These are phyloP conservation scores for Reutealis trisperma DNA, from an alignment of 345 rosid species.

Conservation along the genomic window DNA sequence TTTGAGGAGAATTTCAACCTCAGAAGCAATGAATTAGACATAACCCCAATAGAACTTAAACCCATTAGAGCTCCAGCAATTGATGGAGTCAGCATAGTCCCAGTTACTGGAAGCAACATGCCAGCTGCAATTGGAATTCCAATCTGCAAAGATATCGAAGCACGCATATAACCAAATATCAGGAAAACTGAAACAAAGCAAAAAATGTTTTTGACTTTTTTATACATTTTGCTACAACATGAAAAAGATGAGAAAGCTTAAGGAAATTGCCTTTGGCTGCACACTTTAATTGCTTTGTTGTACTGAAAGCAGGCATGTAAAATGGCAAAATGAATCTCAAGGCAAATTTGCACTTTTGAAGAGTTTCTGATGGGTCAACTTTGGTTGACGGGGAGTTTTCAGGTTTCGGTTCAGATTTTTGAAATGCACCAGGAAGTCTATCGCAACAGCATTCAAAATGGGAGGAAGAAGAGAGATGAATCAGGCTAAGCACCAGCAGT, in stretches of 20 bases:
- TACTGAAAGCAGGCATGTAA: not conserved
- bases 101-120: constrained; percentile 72
- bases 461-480: not conserved
- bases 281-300: not conserved
- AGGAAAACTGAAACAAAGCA: too few relatives aligned
- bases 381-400: not conserved
- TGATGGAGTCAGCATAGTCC: constrained; percentile 90
- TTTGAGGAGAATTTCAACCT: constrained; percentile 61
- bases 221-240: not conserved
- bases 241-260: not conserved
- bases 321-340: too few relatives aligned
- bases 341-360: too few relatives aligned
- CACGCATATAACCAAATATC: not conserved
- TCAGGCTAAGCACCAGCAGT: too few relatives aligned
- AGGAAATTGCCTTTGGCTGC: not conserved
- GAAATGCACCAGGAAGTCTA: not conserved
- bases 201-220: not conserved
- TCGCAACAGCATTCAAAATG: not conserved
- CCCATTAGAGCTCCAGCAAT: constrained; percentile 98
- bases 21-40: constrained; percentile 83
- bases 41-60: constrained; percentile 89
- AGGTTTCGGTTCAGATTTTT: not conserved
- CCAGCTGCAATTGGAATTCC: constrained; percentile 98
- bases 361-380: not conserved
- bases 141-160: constrained; percentile 41